A percentile compares a stretch with the other conserved stretches of the same genome.
Conservation (phyloP, 805 yeast species). For the Zygosaccharomyces lentus region DNA sequence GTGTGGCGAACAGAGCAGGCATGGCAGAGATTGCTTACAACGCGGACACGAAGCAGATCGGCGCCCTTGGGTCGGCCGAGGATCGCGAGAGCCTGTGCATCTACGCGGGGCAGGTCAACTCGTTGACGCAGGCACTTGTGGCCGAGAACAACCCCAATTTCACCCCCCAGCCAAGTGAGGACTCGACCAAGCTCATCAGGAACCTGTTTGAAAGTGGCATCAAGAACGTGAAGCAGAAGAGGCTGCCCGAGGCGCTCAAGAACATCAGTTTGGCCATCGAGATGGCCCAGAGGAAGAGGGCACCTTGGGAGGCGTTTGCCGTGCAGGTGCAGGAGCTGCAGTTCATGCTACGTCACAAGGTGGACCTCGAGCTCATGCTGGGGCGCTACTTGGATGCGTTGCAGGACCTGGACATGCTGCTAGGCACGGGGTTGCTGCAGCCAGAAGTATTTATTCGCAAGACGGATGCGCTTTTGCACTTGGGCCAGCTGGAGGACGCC, state of each 20-base stretch:
- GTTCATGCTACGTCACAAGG: conserved; percentile 62
- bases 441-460: conserved; percentile 72
- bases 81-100: conserved; percentile 7
- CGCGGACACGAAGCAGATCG: conserved; percentile 27
- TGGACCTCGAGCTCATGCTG: conserved; percentile 60
- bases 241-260: conserved; percentile 56
- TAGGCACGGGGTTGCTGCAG: conserved; percentile 52
- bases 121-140: conserved; percentile 34
- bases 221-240: conserved; percentile 47
- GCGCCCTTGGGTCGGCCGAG: conserved; percentile 11
- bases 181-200: conserved; percentile 50
- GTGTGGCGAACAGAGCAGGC: not conserved
- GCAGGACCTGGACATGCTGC: conserved; percentile 64
- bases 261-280: conserved; percentile 64
- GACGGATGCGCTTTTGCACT: conserved; percentile 57
- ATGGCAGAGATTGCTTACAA: conserved; percentile 22
- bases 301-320: conserved; percentile 71
- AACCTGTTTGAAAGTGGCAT: conserved; percentile 64
- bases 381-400: conserved; percentile 55
- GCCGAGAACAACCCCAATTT: conserved; percentile 45
- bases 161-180: conserved; percentile 53
- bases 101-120: conserved; percentile 36
- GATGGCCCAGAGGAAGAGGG: conserved; percentile 56
- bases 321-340: conserved; percentile 65
- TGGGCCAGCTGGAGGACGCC: conserved; percentile 60